phyloP scores from a whole-genome alignment of 2,329 filamentous ascomycete genomes.

The Conoideocrella luteorostrata region DNA sequence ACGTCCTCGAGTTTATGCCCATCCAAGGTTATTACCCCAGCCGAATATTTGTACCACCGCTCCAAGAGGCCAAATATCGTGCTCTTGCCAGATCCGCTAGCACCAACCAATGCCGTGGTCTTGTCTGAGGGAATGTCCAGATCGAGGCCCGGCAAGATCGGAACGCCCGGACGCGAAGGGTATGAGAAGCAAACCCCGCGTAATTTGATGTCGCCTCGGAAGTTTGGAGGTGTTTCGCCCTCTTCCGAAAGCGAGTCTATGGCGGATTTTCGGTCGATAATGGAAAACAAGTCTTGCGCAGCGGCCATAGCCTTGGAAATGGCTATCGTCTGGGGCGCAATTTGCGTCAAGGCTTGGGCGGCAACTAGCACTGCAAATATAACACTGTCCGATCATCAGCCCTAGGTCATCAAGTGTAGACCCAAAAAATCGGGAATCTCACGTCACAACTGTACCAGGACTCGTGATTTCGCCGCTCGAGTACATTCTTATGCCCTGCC shows the following conservation, averaged over 20 bases:
- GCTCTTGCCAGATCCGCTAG: constrained; percentile 53
- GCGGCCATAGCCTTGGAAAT: constrained; percentile 40
- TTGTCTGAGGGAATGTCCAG: constrained; percentile 39
- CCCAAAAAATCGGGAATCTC: constrained; percentile 18
- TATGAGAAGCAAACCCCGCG: constrained; percentile 46
- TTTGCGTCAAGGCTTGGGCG: constrained; percentile 36
- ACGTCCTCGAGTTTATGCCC: constrained; percentile 33
- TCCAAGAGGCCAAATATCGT: constrained; percentile 52
- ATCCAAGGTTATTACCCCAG: constrained; percentile 40
- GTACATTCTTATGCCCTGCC: constrained; percentile 44
- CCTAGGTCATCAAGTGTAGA: constrained; percentile 37
- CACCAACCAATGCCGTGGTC: constrained; percentile 49
- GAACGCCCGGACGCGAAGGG: constrained; percentile 46
- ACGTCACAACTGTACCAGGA: constrained; percentile 41
- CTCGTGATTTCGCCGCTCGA: constrained; percentile 35
- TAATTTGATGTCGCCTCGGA: constrained; percentile 41
- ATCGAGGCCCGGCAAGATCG: constrained; percentile 35
- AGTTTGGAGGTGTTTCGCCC: constrained; percentile 23
- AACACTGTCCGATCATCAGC: constrained; percentile 26
- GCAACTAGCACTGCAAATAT: constrained; percentile 42
- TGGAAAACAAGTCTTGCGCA: constrained; percentile 38
- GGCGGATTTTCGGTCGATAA: constrained; percentile 37
- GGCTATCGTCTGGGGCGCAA: constrained; percentile 39
- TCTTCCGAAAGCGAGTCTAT: constrained; percentile 36
- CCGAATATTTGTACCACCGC: constrained; percentile 49